Conservation (phyloP, 1,284 basidiomycete genomes). For the Blastosporella zonata region DNA sequence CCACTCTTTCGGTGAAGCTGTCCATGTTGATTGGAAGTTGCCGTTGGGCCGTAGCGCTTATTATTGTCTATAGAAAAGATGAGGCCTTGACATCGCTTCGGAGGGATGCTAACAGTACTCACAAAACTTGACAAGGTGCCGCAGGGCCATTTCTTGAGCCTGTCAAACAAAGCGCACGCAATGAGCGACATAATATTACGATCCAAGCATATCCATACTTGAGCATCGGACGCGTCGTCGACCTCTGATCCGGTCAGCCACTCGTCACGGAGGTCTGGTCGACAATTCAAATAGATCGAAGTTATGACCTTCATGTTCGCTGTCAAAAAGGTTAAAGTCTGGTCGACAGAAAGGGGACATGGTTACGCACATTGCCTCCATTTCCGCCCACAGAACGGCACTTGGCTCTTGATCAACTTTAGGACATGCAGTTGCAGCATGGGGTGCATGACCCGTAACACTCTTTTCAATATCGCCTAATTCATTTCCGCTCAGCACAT, state of each 20-base stretch:
- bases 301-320: conserved; percentile 99
- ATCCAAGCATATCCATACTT: conserved; percentile 40
- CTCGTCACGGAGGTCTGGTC: conserved; percentile 95
- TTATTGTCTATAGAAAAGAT: conserved; percentile 58
- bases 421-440: conserved; percentile 95
- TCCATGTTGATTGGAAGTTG: conserved; percentile 45
- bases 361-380: conserved; percentile 86
- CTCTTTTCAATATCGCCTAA: conserved; percentile 92
- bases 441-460: conserved; percentile 91
- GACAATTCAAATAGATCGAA: conserved; percentile 95
- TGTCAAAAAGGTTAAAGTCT: conserved; percentile 29
- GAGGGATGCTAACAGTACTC: conserved; percentile 28
- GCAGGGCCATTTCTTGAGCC: conserved; percentile 96
- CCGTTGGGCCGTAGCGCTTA: conserved; percentile 72
- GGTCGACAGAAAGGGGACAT: not conserved
- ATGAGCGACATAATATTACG: not conserved
- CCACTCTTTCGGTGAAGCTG: conserved; percentile 69
- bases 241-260: conserved; percentile 95
- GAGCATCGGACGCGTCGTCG: conserved; percentile 85
- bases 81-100: not conserved
- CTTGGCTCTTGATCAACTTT: conserved; percentile 98
- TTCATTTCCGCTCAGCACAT: not conserved
- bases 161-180: conserved; percentile 28
- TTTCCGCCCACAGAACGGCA: conserved; percentile 96
- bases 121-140: conserved; percentile 95